Base-by-base conservation (phyloP, 345 rosid species). In the Geranium brycei region DNA sequence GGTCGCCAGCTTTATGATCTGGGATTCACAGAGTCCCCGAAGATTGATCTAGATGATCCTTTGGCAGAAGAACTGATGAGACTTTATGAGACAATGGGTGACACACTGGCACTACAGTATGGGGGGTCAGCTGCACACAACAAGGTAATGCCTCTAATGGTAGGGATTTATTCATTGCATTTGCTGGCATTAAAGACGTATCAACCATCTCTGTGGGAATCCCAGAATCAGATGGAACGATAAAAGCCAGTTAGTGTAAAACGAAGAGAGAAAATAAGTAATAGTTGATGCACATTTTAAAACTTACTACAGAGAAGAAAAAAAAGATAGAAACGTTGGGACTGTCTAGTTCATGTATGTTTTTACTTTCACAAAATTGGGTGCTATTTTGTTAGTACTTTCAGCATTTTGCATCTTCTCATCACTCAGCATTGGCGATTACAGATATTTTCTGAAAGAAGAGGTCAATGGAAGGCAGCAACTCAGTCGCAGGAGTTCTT, bases 91-190 rank as follows among this genome's bases (percentile, higher is more conserved):
- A 79, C 79, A 57, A 93, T 93, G 99, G 99, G 99, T 1, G 99
- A 93, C 81, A 93, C 89, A 19, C 99, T 93, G 75, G 97, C 99
- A 7, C 75, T 85, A 47, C 99, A 93, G 68, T 93, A 93, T 79
- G 99, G 99, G 55, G 99, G 99, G 35, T 93, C 99, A 41, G 91
- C 97, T 17, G 99, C 99, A 30, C 99, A 93, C 73, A 93, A 87
- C 79, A 93, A 93, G 96, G 99, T 88, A 76, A 65, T 57, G 23
- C 41, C 17, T 63, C 53, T 15, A 60, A 13, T 15, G 17, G 38
- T 15, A 60, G 16, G 17, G 35, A 30, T 28, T 7, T 11, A 8
- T 13, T 47, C 13, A 47, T 2, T 1, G 53, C 53, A 47, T 38
- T 38, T 38, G 47, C 47, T 38, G 28, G 28, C 28, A 23, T 23